Conservation (phyloP, 495 filamentous ascomycete genomes). For the Lasiosphaeria miniovina region DNA sequence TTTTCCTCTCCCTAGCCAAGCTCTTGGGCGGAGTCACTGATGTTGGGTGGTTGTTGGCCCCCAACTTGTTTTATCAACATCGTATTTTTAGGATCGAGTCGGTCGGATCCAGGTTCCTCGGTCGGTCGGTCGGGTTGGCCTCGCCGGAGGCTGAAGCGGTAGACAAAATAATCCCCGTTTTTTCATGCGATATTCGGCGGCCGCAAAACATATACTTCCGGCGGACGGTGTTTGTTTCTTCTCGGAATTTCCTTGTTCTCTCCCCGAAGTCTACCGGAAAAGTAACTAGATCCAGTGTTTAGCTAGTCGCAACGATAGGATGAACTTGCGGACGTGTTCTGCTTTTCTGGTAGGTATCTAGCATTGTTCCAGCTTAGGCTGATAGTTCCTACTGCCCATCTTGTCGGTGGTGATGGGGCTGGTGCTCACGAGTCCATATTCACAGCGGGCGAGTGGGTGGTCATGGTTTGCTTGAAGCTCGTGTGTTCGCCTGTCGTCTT, state of each 20-base stretch:
- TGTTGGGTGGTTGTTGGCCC: constrained; percentile 20
- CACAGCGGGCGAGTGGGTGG: too few relatives aligned
- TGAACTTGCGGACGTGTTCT: background rate
- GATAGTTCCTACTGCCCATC: too few relatives aligned
- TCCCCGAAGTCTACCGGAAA: background rate
- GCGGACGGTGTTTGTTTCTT: background rate
- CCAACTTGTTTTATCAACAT: constrained; percentile 9
- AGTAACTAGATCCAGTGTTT: background rate
- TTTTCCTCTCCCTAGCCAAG: constrained; percentile 20
- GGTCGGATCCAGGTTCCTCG: constrained; percentile 17
- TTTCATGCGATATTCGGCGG: constrained; percentile 4
- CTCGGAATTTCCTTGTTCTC: background rate
- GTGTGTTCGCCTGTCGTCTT: too few relatives aligned
- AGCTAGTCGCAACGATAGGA: background rate
- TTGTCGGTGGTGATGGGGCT: too few relatives aligned
- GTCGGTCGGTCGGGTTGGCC: constrained; percentile 4
- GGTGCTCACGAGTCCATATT: too few relatives aligned
- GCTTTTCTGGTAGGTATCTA: background rate
- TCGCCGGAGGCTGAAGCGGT: constrained; percentile 5
- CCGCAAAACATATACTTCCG: background rate
- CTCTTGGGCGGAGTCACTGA: constrained; percentile 23
- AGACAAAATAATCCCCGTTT: constrained; percentile 12
- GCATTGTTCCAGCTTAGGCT: too few relatives aligned
- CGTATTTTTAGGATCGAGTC: constrained; percentile 35
- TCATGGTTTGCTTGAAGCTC: too few relatives aligned